These are phyloP conservation scores for Akanthomyces uredinophilus DNA, from an alignment of 2,329 filamentous ascomycete genomes.

Conservation along the genomic window DNA sequence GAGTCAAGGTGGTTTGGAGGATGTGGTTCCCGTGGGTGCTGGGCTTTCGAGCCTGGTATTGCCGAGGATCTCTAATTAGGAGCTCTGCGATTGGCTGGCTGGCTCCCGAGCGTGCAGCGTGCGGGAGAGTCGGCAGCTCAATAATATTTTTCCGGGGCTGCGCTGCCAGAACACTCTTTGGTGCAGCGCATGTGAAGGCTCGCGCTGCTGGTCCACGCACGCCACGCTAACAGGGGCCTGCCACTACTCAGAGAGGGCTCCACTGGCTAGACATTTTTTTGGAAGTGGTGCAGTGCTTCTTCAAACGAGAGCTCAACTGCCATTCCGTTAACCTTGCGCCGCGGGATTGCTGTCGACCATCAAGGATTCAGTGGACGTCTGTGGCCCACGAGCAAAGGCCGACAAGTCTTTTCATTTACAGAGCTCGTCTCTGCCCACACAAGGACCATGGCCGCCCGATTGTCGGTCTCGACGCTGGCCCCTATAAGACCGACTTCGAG, in stretches of 20 bases:
- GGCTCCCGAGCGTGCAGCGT: slow-evolving; percentile 19
- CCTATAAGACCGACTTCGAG: slow-evolving; percentile 22
- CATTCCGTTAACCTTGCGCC: background rate
- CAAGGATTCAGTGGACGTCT: background rate
- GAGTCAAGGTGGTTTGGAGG: slow-evolving; percentile 15
- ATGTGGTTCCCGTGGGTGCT: slow-evolving; percentile 3
- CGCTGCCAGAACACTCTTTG: background rate
- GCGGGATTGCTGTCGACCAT: background rate
- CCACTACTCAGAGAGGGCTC: background rate
- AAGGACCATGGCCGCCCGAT: slow-evolving; percentile 25
- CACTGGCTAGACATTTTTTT: slow-evolving; percentile 3
- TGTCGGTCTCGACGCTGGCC: slow-evolving; percentile 22
- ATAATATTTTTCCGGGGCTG: slow-evolving; percentile 23
- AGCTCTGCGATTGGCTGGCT: slow-evolving; percentile 39
- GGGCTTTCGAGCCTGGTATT: slow-evolving; percentile 28
- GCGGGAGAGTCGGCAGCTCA: slow-evolving; percentile 25
- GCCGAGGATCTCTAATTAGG: slow-evolving; percentile 48
- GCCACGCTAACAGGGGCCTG: background rate
- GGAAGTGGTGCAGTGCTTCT: background rate
- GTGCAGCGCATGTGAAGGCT: slow-evolving; percentile 24
- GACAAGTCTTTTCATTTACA: too few relatives aligned
- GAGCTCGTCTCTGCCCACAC: background rate
- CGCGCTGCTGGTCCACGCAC: slow-evolving; percentile 2
- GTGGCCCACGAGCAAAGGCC: too few relatives aligned
- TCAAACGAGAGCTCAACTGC: background rate